phyloP scores from a whole-genome alignment of 805 yeast species.

The Blastobotrys terrestris region DNA sequence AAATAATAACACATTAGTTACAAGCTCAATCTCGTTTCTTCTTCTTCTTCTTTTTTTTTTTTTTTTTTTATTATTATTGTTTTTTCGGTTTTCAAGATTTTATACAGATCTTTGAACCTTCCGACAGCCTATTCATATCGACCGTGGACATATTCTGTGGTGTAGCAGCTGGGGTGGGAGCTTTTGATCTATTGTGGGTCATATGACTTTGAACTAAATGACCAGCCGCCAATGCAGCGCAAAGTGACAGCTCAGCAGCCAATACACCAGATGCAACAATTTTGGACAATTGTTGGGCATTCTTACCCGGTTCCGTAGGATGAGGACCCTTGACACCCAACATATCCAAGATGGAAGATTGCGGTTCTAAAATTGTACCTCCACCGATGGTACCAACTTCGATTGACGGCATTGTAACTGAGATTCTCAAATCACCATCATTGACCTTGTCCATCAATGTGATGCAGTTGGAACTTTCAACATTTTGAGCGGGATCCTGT shows the following conservation, averaged over 20 bases:
- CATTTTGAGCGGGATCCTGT: constrained; percentile 99
- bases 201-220: constrained; percentile 96
- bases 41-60: background rate
- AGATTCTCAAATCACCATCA: constrained; percentile 73
- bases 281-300: constrained; percentile 88
- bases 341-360: constrained; percentile 90
- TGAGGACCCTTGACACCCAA: constrained; percentile 96
- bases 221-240: constrained; percentile 97
- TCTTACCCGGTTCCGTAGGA: constrained; percentile 86
- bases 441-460: constrained; percentile 80
- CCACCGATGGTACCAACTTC: constrained; percentile 99
- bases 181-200: constrained; percentile 80
- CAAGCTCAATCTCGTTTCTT: background rate
- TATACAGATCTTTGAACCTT: constrained; percentile 73
- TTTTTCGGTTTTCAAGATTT: constrained; percentile 28
- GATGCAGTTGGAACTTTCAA: constrained; percentile 95
- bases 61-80: background rate
- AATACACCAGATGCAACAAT: constrained; percentile 91
- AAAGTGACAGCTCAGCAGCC: constrained; percentile 91
- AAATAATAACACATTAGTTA: background rate
- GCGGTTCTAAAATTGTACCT: constrained; percentile 96
- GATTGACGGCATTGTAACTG: constrained; percentile 98
- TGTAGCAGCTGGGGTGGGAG: constrained; percentile 36
- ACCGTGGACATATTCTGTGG: constrained; percentile 25
- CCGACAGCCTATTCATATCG: constrained; percentile 48